Base-by-base conservation (phyloP, 129 eudicot species). In the Rutidosis leptorrhynchoides region DNA sequence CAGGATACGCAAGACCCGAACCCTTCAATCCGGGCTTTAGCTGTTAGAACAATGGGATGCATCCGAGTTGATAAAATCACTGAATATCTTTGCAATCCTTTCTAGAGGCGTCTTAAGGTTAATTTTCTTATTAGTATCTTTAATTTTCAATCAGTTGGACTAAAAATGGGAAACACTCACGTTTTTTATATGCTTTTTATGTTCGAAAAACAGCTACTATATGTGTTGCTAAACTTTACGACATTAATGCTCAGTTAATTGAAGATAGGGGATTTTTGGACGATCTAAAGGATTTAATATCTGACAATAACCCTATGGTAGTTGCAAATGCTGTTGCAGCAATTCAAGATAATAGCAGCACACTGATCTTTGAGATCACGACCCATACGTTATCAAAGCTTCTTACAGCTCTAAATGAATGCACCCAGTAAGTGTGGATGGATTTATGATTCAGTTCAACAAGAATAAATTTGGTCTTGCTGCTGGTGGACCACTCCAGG, bases 241-340 rank as follows among this genome's bases (percentile, higher is more conserved):
- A 90, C 84, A 90, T 90, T 33, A 90, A 87, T 75, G 93, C 97
- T 26, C 95, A 90, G 66, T 80, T 90, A 72, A 95, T 90, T 61
- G 97, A 90, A 77, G 97, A 90, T 75, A 84, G 95, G 68, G 95
- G 97, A 24, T 90, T 90, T 78, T 78, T 90, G 73, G 97, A 90
- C 61, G 85, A 86, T 30, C 88, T 90, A 52, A 90, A 87, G 81
- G 97, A 90, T 73, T 74, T 90, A 55, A 90, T 90, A 78, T 90
- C 97, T 62, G 97, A 90, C 79, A 90, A 90, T 77, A 87, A 90
- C 58, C 97, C 97, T 43, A 90, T 90, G 97, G 97, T 90, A 40
- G 97, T 90, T 52, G 97, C 97, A 59, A 90, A 90, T 79, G 97
- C 97, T 79, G 93, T 90, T 73, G 95, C 97, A 20, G 92, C 97